Evolutionary conservation across 2,329 filamentous ascomycete genomes (phyloP), one percentile per base, ranked within the genome.

Genomic region (Fusarium tanahbumbuense): DNA sequence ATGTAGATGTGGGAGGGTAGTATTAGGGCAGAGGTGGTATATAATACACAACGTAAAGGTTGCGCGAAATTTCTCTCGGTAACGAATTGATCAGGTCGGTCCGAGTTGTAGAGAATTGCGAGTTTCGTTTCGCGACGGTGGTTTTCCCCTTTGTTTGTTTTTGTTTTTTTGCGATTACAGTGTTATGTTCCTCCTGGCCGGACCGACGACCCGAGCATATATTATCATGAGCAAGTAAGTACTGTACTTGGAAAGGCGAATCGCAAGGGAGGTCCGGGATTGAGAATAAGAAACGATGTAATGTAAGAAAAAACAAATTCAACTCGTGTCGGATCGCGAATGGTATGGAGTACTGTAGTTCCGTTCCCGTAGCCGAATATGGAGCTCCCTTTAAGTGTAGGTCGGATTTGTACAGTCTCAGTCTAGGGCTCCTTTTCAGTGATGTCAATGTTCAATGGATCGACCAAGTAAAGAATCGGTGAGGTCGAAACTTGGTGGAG

Each of bases 391-490:
- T 66, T 47, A 52, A 66, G 34, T 53, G 49, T 42, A 25, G n/a
- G 20, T 52, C 53, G 42, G 56, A 49, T 53, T 62, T 40, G 42
- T 52, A 44, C 41, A 25, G 49, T 52, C 34, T 37, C 34, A 37
- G 34, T 37, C 34, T 37, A 61, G 50, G 53, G 56, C 48, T 62
- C 53, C 28, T 30, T 53, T 55, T 28, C 23, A 55, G 64, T 71
- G 68, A 71, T 71, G 64, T 71, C 67, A 70, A 70, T 70, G 47
- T 55, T 59, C 18, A 64, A 71, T 55, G 56, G 68, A 62, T 71
- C 60, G 45, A 56, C 68, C 60, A 32, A 68, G 47, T 50, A 23
- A 71, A 69, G 45, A 71, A 71, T 65, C 68, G 68, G 68, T 66
- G 68, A 71, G 68, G 44, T 54, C 57, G 41, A 44, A 65, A 28